phyloP scores from a whole-genome alignment of 495 filamentous ascomycete genomes.

The Neurospora sp. region DNA sequence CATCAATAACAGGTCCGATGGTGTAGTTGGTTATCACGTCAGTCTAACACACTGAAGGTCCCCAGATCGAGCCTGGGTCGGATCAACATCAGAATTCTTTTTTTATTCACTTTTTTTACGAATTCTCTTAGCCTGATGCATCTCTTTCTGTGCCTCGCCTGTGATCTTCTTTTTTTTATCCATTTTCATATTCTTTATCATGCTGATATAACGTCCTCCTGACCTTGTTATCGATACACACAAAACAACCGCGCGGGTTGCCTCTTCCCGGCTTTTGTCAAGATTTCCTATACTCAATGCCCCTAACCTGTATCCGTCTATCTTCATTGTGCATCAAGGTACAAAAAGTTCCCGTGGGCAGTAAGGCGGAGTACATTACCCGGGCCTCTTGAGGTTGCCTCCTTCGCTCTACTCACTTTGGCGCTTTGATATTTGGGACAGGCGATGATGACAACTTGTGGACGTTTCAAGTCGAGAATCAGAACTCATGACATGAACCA shows the following conservation, averaged over 20 bases:
- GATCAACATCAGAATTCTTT: constrained; percentile 9
- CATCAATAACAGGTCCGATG: constrained; percentile 12
- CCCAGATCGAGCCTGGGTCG: constrained; percentile 20
- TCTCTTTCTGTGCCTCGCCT: not conserved
- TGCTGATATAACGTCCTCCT: not conserved
- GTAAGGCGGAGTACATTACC: not conserved
- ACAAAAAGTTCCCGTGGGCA: not conserved
- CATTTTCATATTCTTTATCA: not conserved
- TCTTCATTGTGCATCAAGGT: not conserved
- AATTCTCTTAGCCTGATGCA: not conserved
- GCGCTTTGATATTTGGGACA: not conserved
- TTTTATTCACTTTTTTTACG: not conserved
- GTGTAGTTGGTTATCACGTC: constrained; percentile 26
- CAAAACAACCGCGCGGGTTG: not conserved
- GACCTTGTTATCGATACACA: not conserved
- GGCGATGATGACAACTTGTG: not conserved
- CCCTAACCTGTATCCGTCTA: not conserved
- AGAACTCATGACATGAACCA: not conserved
- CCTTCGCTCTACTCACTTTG: not conserved
- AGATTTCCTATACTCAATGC: not conserved
- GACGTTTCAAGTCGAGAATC: not conserved
- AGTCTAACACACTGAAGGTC: constrained; percentile 20
- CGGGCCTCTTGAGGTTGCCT: not conserved
- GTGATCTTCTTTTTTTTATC: not conserved
- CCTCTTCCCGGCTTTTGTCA: not conserved